Base-by-base conservation (phyloP, 2,329 filamentous ascomycete genomes). In the Aspergillus novoparasiticus region DNA sequence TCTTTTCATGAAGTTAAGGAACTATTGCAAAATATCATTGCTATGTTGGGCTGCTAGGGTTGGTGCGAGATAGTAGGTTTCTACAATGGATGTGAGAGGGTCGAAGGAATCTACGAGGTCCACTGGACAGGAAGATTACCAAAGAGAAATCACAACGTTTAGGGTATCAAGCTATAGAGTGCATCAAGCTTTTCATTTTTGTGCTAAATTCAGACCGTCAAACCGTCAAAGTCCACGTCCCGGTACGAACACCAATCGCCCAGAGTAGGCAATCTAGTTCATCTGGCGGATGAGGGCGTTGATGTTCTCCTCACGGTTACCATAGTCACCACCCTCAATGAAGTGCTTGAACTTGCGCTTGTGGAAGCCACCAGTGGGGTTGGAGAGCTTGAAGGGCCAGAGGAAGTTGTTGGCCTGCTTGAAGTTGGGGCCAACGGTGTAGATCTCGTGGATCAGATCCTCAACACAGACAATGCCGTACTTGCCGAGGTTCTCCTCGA, bases 381-480 rank as follows among this genome's bases (percentile, higher is more conserved):
- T 97, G 89, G 89, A 93, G 74, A 99, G 91, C 91, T 99, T 98
- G 90, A 99, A 99, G 80, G 95, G 95, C 95, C 95, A 99, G 74
- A 98, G 86, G 90, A 98, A 98, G 91, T 98, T 99, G 86, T 90
- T 89, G 78, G 92, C 93, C 87, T 97, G 94, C 90, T 97, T 98
- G 91, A 95, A 96, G 90, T 98, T 98, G 86, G 94, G 94, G 80
- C 95, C 94, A 73, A 98, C 95, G 64, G 94, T 96, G 89, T 89
- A 94, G 86, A 96, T 97, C 88, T 99, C 95, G 88, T 99, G 95
- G 83, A 99, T 94, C 74, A 99, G 86, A 85, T 99, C 95, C 87
- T 99, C 95, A 82, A 98, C 93, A 81, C 95, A 99, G 86, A 99
- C 93, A 78, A 99, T 97, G 82, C 94, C 95, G 86, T 93, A 97